Evolutionary conservation across 176 grass and related monocot species (phyloP).

Genomic region (Aegilops bicornis): DNA sequence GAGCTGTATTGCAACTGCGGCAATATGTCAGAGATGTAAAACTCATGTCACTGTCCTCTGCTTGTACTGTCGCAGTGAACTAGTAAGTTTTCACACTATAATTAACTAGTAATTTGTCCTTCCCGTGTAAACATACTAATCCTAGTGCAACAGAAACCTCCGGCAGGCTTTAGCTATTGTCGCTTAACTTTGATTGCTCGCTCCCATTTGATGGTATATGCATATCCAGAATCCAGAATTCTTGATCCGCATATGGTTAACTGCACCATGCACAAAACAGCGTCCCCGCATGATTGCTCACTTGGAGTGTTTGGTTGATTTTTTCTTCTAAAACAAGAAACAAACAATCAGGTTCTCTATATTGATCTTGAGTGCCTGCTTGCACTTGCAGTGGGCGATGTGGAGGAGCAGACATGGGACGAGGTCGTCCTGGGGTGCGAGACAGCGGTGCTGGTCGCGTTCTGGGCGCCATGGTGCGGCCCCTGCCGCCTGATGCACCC

Average conservation of each 20-base stretch:
- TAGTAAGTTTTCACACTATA: neutral
- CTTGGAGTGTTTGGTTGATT: neutral
- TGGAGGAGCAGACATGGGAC: constrained; percentile 41
- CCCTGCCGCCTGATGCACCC: constrained; percentile 66
- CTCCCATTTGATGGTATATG: neutral
- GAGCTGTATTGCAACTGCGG: neutral
- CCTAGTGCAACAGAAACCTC: neutral
- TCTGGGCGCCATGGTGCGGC: constrained; percentile 76
- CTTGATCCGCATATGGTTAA: no score
- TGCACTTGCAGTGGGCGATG: constrained; percentile 42
- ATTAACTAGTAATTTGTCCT: neutral
- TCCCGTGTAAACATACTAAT: neutral
- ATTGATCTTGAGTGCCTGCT: neutral
- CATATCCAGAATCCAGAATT: neutral
- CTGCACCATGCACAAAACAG: neutral
- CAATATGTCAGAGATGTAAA: neutral
- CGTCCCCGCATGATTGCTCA: neutral
- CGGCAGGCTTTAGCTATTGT: neutral
- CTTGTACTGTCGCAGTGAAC: neutral
- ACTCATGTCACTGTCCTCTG: neutral
- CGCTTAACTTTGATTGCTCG: neutral
- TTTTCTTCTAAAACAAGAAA: neutral
- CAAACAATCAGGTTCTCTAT: neutral
- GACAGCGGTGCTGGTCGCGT: constrained; percentile 46
- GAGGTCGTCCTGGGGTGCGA: constrained; percentile 35